Percentiles rank a stretch among this genome's conserved stretches.
Evolutionary conservation across 169 alveolate species (phyloP).

Genomic region (Plasmodium sp.): DNA sequence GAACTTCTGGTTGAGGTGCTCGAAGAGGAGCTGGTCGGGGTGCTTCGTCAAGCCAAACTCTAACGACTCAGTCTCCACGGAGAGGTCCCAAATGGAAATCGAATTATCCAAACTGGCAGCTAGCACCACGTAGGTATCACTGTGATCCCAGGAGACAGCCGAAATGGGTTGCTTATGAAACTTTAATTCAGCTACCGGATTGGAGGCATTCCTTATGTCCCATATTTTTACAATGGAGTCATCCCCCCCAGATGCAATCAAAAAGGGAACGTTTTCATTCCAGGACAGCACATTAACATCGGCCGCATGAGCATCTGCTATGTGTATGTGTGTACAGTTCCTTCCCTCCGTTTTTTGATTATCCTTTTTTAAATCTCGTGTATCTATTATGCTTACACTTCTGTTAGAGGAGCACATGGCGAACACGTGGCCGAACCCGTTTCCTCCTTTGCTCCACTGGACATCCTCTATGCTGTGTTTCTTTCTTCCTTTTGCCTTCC

Average conservation of each 20-base stretch:
- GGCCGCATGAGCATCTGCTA: constrained; percentile 62
- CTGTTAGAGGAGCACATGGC: constrained; percentile 81
- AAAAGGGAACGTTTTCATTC: constrained; percentile 38
- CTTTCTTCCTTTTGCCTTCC: neutral
- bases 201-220: constrained; percentile 22
- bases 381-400: constrained; percentile 60
- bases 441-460: constrained; percentile 79
- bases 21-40: constrained; percentile 84
- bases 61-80: constrained; percentile 80
- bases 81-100: constrained; percentile 84
- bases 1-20: constrained; percentile 84
- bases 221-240: constrained; percentile 46
- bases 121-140: constrained; percentile 81
- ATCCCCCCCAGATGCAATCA: constrained; percentile 74
- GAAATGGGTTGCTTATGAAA: constrained; percentile 70
- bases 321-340: constrained; percentile 18
- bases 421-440: constrained; percentile 75
- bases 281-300: constrained; percentile 61
- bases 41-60: constrained; percentile 12
- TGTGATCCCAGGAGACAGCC: constrained; percentile 82
- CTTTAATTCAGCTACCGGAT: constrained; percentile 19
- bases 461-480: constrained; percentile 78
- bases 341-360: neutral
- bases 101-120: constrained; percentile 82
- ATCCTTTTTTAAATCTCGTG: neutral